Evolutionary conservation across 257 asterid genomes (phyloP), one percentile per base, ranked within the genome.

Genomic region (Capsicum pubescens): DNA sequence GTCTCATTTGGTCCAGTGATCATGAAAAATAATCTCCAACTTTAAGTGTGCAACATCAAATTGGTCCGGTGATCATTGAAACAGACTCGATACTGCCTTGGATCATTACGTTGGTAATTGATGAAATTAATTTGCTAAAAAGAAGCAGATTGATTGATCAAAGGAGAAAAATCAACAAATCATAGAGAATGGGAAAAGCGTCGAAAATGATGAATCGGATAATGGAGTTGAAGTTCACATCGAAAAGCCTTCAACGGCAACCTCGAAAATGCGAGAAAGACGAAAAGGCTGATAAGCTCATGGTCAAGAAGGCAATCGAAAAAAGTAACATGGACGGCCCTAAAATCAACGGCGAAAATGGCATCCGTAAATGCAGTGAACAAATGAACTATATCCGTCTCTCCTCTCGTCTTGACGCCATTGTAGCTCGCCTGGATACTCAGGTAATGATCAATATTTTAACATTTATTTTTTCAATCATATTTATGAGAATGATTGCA

Each of bases 241-340:
- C 99, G 3, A 95, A 94, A 63, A 89, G 89, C 59, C 97, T 97
- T 50, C 99, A 95, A 88, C 93, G 98, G 35, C 97, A 94, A 87
- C 91, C 99, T 3, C 87, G 94, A 6, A 97, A 95, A 89, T 97
- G 99, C 90, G 99, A 94, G 74, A 97, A 95, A 87, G 99, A 95
- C 83, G 99, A 97, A 79, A 97, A 96, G 54, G 0, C 99, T 6
- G 99, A 95, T 90, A 97, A 97, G 78, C 85, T 97, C 82, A 97
- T 95, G 94, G 95, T 97, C 1, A 95, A 94, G 64, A 96, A 94
- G 48, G 99, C 98, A 35, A 97, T 97, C 91, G 99, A 97, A 91
- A 97, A 97, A 71, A 99, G 99, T 0, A 97, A 97, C 93, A 90
- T 97, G 98, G 99, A 97, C 89, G 99, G 99, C 54, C 98, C 97